Percentiles rank a stretch among this genome's conserved stretches.
Evolutionary conservation across 179 eudicot genomes (phyloP).

Genomic region (Sideroxylon spinosum): DNA sequence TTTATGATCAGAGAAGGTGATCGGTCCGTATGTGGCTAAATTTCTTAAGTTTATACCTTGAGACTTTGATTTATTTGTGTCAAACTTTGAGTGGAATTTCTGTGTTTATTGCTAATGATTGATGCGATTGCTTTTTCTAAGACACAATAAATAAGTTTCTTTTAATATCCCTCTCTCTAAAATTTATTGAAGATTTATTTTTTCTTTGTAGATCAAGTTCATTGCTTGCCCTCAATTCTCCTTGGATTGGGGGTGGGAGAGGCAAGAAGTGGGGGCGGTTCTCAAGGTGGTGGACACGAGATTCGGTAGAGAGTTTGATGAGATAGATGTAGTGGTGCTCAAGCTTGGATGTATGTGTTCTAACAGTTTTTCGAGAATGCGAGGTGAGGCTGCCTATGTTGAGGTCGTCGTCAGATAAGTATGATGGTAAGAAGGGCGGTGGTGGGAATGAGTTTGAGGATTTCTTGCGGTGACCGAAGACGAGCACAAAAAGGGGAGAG

Average conservation of each 20-base stretch:
- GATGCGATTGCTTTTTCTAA: too few species aligned
- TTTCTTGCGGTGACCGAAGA: constrained; percentile 18
- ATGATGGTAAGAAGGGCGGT: constrained; percentile 8
- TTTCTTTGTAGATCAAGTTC: too few species aligned
- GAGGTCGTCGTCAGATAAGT: constrained; percentile 19
- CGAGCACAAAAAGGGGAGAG: too few species aligned
- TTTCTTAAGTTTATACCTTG: too few species aligned
- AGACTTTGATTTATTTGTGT: too few species aligned
- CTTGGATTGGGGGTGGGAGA: constrained; percentile 57
- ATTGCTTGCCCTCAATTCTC: neutral
- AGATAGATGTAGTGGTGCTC: constrained; percentile 19
- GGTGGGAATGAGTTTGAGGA: constrained; percentile 28
- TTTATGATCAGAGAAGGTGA: neutral
- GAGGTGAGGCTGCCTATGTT: constrained; percentile 18
- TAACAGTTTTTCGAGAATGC: neutral
- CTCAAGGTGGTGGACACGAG: constrained; percentile 39
- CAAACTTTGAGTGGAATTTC: too few species aligned
- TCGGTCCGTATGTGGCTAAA: too few species aligned
- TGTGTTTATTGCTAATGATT: too few species aligned
- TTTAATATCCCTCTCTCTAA: too few species aligned
- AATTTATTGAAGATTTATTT: too few species aligned
- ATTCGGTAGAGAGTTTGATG: constrained; percentile 20
- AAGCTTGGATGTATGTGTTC: constrained; percentile 32
- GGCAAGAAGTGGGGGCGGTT: constrained; percentile 36
- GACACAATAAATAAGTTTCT: too few species aligned